Base-by-base conservation (phyloP, 495 filamentous ascomycete genomes). In the Penicillium taxi region DNA sequence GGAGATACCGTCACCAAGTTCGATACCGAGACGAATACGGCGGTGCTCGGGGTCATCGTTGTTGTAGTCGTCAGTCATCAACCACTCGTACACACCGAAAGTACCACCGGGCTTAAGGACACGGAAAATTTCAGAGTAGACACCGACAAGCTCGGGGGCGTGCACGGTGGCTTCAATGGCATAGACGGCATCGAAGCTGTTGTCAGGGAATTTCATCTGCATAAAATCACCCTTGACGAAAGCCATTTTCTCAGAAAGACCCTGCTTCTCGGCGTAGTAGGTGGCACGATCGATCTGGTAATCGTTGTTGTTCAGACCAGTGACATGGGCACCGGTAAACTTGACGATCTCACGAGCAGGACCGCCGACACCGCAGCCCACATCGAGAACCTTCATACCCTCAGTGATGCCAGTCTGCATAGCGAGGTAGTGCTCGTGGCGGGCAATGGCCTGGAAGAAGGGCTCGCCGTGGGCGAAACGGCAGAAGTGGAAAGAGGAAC, bases 201-300 rank as follows among this genome's bases (percentile, higher is more conserved):
- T 84, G 48, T 87, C 77, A 31, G 86, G 82, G 73, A 96, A 98
- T 22, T 77, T 81, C 90, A 98, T 96, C 80, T 98, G 91, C 90
- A 96, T 96, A 68, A 96, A 98, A 52, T 96, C 93, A 30, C 91
- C 90, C 77, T 96, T 96, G 43, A 86, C 81, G 47, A 87, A 96
- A 52, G 73, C 77, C 54, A 96, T 66, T 69, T 94, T 86, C 50
- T 86, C 55, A 2, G 80, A 74, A 23, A 96, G 69, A 35, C 84
- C 84, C 57, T 94, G 86, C 52, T 81, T 80, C 34, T 73, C 61
- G 11, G 88, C 86, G 58, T 96, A 96, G 27, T 73, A 73, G 15
- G 81, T 90, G 5, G 91, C 93, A 33, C 91, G 84, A 63, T 96
- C 77, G 56, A 98, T 96, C 67, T 98, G 91, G 74, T 96, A 96